Conservation (phyloP, 345 rosid genomes). For the Linum trigynum region DNA sequence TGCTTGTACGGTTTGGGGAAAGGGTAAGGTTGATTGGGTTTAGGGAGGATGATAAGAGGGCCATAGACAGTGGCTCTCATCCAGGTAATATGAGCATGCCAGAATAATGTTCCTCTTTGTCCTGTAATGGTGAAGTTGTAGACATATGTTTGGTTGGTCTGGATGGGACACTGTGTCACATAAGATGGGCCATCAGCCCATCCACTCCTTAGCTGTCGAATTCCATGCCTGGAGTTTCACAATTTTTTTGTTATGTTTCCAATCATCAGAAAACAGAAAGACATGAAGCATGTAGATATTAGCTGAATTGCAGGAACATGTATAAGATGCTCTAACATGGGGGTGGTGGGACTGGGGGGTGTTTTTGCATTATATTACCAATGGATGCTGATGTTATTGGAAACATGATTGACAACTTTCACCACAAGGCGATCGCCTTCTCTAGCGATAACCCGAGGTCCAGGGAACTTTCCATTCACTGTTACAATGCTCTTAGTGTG, state of each 20-base stretch:
- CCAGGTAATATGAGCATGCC: conserved; percentile 77
- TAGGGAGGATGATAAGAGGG: conserved; percentile 62
- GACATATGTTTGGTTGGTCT: conserved; percentile 44
- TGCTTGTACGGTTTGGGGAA: conserved; percentile 63
- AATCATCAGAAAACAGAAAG: not conserved
- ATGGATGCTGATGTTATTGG: conserved; percentile 42
- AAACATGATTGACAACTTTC: conserved; percentile 39
- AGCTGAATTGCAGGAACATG: too few relatives aligned
- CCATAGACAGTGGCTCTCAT: conserved; percentile 63
- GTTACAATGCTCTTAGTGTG: conserved; percentile 39
- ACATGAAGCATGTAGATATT: not conserved
- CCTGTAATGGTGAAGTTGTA: conserved; percentile 64
- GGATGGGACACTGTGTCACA: conserved; percentile 72
- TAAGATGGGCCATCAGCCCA: conserved; percentile 86
- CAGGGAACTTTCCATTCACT: conserved; percentile 46
- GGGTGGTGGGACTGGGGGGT: not conserved
- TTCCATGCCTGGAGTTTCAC: conserved; percentile 45
- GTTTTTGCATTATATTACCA: conserved; percentile 20
- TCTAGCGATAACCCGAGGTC: conserved; percentile 43
- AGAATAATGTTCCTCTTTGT: conserved; percentile 69
- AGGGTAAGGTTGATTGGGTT: conserved; percentile 44
- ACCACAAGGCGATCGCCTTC: conserved; percentile 45
- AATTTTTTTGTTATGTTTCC: not conserved
- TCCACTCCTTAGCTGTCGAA: conserved; percentile 54
- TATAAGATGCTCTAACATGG: too few relatives aligned